Evolutionary conservation across 2,329 filamentous ascomycete species (phyloP), one percentile per base, ranked within the genome.

Genomic region (Rhynchosporium agropyri): DNA sequence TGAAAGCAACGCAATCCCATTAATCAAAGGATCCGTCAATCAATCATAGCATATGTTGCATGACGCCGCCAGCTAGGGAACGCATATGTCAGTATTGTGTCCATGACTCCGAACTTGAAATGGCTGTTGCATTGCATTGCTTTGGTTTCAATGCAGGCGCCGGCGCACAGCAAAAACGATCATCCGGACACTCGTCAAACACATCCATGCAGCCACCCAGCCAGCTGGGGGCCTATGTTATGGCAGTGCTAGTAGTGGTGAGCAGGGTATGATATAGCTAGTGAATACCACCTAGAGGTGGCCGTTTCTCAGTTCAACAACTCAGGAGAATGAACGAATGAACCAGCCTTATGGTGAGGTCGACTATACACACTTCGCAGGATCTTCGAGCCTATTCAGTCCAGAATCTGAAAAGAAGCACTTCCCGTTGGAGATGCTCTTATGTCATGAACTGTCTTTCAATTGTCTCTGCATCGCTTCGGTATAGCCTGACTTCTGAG

Each of bases 61-160:
- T 36, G 33, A 36, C 5, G 33, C 33, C 33, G 33, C 33, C 33
- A 36, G 9, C 33, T 36, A 36, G 9, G 9, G 43, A 20, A 8
- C 20, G 43, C 43, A 20, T 46, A 20, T 20, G n/a, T 4, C 20
- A 20, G 43, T 8, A 10, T 28, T 46, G 15, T 20, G 20, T 10
- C 8, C n/a, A 46, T 46, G n/a, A 9, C 2, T 6, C 5, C 20
- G n/a, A 20, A 46, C 26, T 8, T 46, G 43, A 46, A 10, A 20
- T 46, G 43, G 26, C 43, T 26, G 26, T 46, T 46, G 43, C 43
- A 26, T 46, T 46, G 43, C 43, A 20, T 4, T 46, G 40, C 40
- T 33, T 51, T 15, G 59, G 65, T 66, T 68, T 67, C 62, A 68
- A 64, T 20, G 29, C 43, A 26, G 26, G 38, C 53, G 28, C 13